Conservation (phyloP, 1,284 basidiomycete genomes). For the Ganoderma resinaceum region DNA sequence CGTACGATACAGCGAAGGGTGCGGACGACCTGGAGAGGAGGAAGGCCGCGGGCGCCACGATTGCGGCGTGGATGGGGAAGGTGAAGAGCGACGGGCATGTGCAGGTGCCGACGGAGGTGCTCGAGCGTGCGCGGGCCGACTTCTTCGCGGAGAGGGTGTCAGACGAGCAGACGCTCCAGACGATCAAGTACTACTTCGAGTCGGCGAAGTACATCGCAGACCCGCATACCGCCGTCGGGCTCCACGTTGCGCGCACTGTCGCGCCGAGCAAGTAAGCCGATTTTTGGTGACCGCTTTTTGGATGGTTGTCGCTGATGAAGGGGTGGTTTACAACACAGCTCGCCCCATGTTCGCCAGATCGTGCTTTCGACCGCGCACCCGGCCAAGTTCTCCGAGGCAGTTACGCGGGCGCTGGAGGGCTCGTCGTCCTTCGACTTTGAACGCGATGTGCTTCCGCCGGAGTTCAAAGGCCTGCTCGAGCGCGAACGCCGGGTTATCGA, state of each 20-base stretch:
- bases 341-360: conserved; percentile 71
- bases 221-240: conserved; percentile 97
- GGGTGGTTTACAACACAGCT: conserved; percentile 44
- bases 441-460: conserved; percentile 78
- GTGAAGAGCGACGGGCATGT: conserved; percentile 85
- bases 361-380: conserved; percentile 97
- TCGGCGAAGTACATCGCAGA: conserved; percentile 86
- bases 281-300: conserved; percentile 7
- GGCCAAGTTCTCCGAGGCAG: conserved; percentile 97
- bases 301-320: conserved; percentile 11
- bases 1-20: conserved; percentile 67
- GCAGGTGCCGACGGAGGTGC: conserved; percentile 74
- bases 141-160: conserved; percentile 90
- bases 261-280: conserved; percentile 42
- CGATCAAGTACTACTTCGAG: conserved; percentile 79
- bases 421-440: conserved; percentile 78
- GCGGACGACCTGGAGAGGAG: conserved; percentile 40
- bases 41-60: conserved; percentile 69
- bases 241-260: conserved; percentile 69
- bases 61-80: conserved; percentile 88
- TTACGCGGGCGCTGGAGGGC: conserved; percentile 74
- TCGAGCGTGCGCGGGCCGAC: conserved; percentile 80
- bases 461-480: conserved; percentile 83
- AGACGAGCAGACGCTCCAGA: conserved; percentile 86
- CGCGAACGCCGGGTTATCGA: conserved; percentile 81